phyloP scores from a whole-genome alignment of 2,329 filamentous ascomycete species.

The Fusarium agapanthi region DNA sequence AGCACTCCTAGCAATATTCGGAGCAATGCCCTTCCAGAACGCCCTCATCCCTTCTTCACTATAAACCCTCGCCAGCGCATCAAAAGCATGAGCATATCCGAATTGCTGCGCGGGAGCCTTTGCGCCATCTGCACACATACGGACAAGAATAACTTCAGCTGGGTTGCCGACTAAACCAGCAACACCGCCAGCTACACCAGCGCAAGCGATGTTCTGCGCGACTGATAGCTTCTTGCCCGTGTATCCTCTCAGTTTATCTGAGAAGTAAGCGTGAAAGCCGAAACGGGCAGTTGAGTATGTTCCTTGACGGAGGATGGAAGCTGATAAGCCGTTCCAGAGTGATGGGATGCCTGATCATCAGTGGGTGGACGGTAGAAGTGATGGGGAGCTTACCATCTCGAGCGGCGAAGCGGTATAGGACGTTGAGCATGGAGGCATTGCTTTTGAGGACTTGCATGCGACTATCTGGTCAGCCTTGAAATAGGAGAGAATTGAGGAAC shows the following conservation, averaged over 20 bases:
- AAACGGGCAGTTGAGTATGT: slow-evolving; percentile 57
- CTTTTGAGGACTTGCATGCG: slow-evolving; percentile 56
- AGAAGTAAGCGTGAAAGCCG: slow-evolving; percentile 51
- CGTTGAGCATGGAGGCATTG: slow-evolving; percentile 51
- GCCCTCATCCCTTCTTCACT: slow-evolving; percentile 51
- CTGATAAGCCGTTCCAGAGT: slow-evolving; percentile 54
- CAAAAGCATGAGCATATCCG: slow-evolving; percentile 50
- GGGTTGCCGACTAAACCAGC: slow-evolving; percentile 57
- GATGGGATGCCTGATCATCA: slow-evolving; percentile 49
- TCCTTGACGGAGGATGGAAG: slow-evolving; percentile 54
- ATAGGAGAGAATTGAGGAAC: neutral
- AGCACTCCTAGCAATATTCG: slow-evolving; percentile 54
- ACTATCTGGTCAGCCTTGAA: slow-evolving; percentile 29
- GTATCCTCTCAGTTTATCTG: slow-evolving; percentile 40
- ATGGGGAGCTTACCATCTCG: slow-evolving; percentile 47
- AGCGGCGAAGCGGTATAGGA: slow-evolving; percentile 50
- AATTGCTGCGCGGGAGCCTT: slow-evolving; percentile 49
- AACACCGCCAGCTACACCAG: slow-evolving; percentile 52
- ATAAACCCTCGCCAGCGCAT: slow-evolving; percentile 40
- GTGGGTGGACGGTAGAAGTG: neutral
- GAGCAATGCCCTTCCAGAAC: slow-evolving; percentile 50
- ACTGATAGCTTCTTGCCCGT: slow-evolving; percentile 47
- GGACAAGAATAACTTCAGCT: slow-evolving; percentile 54
- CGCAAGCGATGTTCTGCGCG: slow-evolving; percentile 49
- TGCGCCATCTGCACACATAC: slow-evolving; percentile 58